phyloP scores from a whole-genome alignment of 2,329 filamentous ascomycete genomes.

The Aspergillus pseudotamarii region DNA sequence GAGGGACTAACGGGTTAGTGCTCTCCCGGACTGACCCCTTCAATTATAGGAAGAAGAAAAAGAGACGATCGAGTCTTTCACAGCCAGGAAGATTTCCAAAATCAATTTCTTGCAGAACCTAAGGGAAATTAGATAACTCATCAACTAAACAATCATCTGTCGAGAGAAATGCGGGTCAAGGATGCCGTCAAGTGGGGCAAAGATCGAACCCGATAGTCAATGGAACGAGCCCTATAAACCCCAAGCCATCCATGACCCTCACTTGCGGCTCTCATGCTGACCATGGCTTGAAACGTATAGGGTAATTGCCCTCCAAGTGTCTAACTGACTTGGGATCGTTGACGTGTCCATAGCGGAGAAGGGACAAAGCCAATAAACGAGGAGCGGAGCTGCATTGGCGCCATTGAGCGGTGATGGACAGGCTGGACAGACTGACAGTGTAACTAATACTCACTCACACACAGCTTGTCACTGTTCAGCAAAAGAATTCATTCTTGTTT shows the following conservation, averaged over 20 bases:
- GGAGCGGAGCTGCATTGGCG: conserved; percentile 18
- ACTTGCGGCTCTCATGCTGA: conserved; percentile 22
- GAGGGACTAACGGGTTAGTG: background rate
- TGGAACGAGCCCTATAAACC: background rate
- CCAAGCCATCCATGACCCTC: conserved; percentile 1
- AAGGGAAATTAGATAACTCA: background rate
- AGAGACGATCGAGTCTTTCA: background rate
- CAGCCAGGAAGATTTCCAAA: background rate
- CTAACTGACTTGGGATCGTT: conserved; percentile 25
- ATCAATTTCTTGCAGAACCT: background rate
- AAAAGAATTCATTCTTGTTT: background rate
- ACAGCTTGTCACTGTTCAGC: background rate
- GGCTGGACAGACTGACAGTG: conserved; percentile 10
- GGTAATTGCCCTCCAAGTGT: conserved; percentile 8
- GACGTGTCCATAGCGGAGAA: conserved; percentile 31
- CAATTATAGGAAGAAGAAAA: background rate
- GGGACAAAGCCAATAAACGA: conserved; percentile 24
- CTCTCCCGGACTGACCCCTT: background rate
- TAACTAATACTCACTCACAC: conserved; percentile 6
- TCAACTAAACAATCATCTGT: conserved; percentile 6
- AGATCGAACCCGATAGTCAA: conserved; percentile 14
- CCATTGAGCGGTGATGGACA: conserved; percentile 16
- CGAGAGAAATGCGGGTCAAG: conserved; percentile 6
- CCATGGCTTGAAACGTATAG: conserved; percentile 15
- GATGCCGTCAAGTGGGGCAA: conserved; percentile 21